Conservation (phyloP, 306 rosid species). For the Quercus variabilis region DNA sequence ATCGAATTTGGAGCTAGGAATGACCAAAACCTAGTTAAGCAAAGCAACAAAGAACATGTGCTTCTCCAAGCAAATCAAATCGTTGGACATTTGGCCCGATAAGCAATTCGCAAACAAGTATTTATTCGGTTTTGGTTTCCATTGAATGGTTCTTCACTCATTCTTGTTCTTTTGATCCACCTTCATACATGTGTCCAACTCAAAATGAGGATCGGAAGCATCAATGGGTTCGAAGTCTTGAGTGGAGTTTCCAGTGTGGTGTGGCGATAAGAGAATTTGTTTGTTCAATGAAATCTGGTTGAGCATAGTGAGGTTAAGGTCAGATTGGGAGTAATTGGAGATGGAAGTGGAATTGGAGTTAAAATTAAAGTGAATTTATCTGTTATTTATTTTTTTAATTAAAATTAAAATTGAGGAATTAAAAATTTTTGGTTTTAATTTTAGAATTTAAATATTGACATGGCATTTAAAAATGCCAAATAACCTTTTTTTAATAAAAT, state of each 20-base stretch:
- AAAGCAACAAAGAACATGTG: slow-evolving; percentile 91
- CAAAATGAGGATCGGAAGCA: slow-evolving; percentile 32
- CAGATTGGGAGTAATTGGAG: slow-evolving; percentile 13
- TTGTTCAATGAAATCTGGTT: no score
- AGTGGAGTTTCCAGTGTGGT: slow-evolving; percentile 32
- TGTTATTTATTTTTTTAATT: no score
- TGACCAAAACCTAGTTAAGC: slow-evolving; percentile 62
- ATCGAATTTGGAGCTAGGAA: slow-evolving; percentile 80
- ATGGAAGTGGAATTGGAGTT: background rate
- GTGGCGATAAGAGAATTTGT: slow-evolving; percentile 47
- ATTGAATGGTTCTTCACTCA: no score
- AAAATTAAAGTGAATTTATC: no score
- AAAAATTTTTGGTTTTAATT: no score
- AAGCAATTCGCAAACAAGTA: slow-evolving; percentile 70
- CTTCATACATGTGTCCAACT: no score
- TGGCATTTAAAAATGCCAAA: no score
- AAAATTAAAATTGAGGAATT: no score
- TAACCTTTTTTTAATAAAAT: no score
- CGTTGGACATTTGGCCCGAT: slow-evolving; percentile 93
- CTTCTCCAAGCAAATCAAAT: slow-evolving; percentile 90
- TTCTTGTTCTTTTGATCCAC: no score
- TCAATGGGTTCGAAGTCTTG: slow-evolving; percentile 13
- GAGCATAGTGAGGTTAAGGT: slow-evolving; percentile 24
- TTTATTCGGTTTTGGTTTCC: slow-evolving; percentile 53
- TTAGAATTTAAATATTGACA: no score